Evolutionary conservation across 257 asterid genomes (phyloP).

Genomic region (Ocimum tenuiflorum): DNA sequence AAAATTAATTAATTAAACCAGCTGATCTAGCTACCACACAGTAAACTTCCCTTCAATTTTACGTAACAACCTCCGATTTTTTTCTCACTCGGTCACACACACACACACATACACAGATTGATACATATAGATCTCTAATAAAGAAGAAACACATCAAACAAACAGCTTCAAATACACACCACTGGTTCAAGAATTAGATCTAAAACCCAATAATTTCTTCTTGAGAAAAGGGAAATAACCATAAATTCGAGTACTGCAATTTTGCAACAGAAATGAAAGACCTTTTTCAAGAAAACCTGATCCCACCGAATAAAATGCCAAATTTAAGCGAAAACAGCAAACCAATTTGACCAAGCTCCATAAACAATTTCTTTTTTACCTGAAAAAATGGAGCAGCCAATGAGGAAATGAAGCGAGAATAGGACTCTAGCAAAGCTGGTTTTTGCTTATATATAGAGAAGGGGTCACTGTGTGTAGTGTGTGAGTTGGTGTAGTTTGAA

Average conservation of each 20-base stretch:
- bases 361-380: constrained; percentile 9
- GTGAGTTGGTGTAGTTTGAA: constrained; percentile 17
- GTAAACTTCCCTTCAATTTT: not conserved
- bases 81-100: not conserved
- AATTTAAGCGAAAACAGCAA: constrained; percentile 3
- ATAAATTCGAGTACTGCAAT: not conserved
- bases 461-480: not conserved
- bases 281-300: constrained; percentile 2
- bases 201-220: not conserved
- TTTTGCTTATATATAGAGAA: constrained; percentile 5
- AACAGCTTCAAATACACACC: constrained; percentile 9
- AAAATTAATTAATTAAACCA: not conserved
- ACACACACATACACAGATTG: not conserved
- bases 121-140: constrained; percentile 20
- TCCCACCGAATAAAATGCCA: not conserved
- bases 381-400: constrained; percentile 1
- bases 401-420: not conserved
- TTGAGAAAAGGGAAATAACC: not conserved
- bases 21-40: not conserved
- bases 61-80: not conserved
- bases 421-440: constrained; percentile 6
- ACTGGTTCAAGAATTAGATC: constrained; percentile 22
- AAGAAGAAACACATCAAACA: not conserved
- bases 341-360: constrained; percentile 10
- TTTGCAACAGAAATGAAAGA: not conserved